Evolutionary conservation across 352 stramenopile genomes (phyloP), one percentile per base, ranked within the genome.

Genomic region (Globisporangium echinulatum): DNA sequence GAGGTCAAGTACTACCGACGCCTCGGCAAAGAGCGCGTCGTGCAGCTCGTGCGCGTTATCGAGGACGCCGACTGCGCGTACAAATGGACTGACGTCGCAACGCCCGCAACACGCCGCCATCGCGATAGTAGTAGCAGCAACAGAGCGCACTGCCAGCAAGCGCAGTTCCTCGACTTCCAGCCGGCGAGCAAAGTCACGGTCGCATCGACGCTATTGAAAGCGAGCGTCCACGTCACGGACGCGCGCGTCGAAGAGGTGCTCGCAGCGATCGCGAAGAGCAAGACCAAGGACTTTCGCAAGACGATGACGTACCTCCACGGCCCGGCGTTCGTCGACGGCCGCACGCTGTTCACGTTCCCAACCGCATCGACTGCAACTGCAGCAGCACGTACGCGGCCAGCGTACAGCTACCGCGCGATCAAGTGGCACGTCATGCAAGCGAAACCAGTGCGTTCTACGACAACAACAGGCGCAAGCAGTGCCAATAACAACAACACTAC

Each of bases 1-100:
- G 79, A 94, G 56, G 63, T 92, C 44, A 77, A 79, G 66, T 78
- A 89, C 64, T 89, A 89, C 63, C 75, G 83, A 36, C 81, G 79
- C 8, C 65, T 90, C 1, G 72, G 77, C 63, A 86, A 87, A 63
- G 79, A 88, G 61, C 79, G 81, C 10, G 67, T 94, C 49, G 59
- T 63, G 8, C 69, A 88, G 49, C 71, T 94, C 56, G 73, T 85
- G 59, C 76, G 80, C 48, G 74, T 92, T 39, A 76, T 84, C 48
- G 76, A 92, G 42, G 80, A 89, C 58, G 79, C 82, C 61, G 82
- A 89, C 59, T 82, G 73, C 56, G 78, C 75, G 7, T 89, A 89
- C 71, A 92, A 90, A 56, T 90, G 80, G 80, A 39, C 55, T 0
- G 42, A 61, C 7, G 15, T 60, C 15, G 58, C 63, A 17, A 59